phyloP scores from a whole-genome alignment of 352 stramenopile species.

The Halophytophthora batemanensis region DNA sequence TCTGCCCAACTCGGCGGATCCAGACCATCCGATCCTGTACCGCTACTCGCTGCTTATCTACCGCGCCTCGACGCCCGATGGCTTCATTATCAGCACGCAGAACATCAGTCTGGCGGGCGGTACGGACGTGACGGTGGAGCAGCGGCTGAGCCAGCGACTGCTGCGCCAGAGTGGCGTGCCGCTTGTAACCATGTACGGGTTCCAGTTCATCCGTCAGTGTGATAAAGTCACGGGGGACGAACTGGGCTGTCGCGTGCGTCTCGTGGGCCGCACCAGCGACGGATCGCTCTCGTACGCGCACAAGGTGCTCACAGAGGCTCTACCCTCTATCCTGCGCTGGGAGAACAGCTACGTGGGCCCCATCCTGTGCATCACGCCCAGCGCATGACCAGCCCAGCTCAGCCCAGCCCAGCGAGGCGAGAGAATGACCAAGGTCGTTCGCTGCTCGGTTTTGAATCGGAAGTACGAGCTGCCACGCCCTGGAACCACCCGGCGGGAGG shows the following conservation, averaged over 20 bases:
- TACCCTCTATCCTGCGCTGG: slow-evolving; percentile 40
- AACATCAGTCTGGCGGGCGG: slow-evolving; percentile 26
- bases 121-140: slow-evolving; percentile 1
- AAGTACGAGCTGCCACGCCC: no score
- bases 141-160: slow-evolving; percentile 23
- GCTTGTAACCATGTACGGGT: slow-evolving; percentile 36
- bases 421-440: no score
- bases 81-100: slow-evolving; percentile 28
- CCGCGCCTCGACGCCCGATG: slow-evolving; percentile 11
- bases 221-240: slow-evolving; percentile 7
- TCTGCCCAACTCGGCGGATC: slow-evolving; percentile 24
- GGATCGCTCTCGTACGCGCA: slow-evolving; percentile 27
- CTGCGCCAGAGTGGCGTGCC: slow-evolving; percentile 15
- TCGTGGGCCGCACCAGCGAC: slow-evolving; percentile 29
- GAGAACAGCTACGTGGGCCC: slow-evolving; percentile 33
- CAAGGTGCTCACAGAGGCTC: slow-evolving; percentile 33
- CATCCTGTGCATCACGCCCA: slow-evolving; percentile 24
- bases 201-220: slow-evolving; percentile 25
- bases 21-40: slow-evolving; percentile 28
- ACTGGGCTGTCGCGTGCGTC: slow-evolving; percentile 25
- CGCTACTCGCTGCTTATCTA: slow-evolving; percentile 29
- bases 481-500: no score
- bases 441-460: no score
- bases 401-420: not conserved
- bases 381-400: not conserved